phyloP scores from a whole-genome alignment of 768 basidiomycete species.

The Podaxis sp. region DNA sequence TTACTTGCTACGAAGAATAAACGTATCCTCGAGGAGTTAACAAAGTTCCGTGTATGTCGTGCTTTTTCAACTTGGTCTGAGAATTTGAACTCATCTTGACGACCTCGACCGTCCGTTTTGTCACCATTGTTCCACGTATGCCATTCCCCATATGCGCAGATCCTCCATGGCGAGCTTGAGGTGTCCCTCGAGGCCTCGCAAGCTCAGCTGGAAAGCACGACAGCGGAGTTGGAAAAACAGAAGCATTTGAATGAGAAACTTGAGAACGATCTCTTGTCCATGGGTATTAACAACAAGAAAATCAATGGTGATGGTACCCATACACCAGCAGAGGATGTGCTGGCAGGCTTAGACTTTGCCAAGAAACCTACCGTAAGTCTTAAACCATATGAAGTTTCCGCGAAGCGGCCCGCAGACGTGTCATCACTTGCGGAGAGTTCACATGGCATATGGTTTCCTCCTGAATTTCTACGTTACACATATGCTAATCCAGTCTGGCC shows the following conservation, averaged over 20 bases:
- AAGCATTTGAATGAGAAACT: slow-evolving; percentile 82
- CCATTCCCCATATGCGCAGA: slow-evolving; percentile 40
- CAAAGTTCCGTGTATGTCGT: slow-evolving; percentile 74
- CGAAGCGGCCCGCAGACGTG: neutral
- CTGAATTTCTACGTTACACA: neutral
- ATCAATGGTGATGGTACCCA: slow-evolving; percentile 19
- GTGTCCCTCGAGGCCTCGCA: slow-evolving; percentile 58
- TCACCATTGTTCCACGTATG: neutral
- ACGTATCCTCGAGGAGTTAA: slow-evolving; percentile 87
- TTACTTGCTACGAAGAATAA: slow-evolving; percentile 94
- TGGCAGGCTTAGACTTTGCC: slow-evolving; percentile 76
- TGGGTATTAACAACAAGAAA: slow-evolving; percentile 58
- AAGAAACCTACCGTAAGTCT: slow-evolving; percentile 45
- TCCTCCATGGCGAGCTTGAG: slow-evolving; percentile 81
- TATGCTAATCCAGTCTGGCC: neutral
- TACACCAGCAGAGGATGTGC: slow-evolving; percentile 47
- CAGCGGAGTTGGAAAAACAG: slow-evolving; percentile 75
- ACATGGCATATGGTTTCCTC: neutral
- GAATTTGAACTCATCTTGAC: neutral
- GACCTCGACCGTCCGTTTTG: neutral
- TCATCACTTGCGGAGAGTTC: neutral
- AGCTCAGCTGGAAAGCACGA: slow-evolving; percentile 56
- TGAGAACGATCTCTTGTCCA: slow-evolving; percentile 84
- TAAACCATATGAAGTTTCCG: neutral
- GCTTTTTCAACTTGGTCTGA: neutral